These are phyloP conservation scores for Pedinophyceae sp. DNA, from an alignment of 139 green algal species.

Conservation along the genomic window DNA sequence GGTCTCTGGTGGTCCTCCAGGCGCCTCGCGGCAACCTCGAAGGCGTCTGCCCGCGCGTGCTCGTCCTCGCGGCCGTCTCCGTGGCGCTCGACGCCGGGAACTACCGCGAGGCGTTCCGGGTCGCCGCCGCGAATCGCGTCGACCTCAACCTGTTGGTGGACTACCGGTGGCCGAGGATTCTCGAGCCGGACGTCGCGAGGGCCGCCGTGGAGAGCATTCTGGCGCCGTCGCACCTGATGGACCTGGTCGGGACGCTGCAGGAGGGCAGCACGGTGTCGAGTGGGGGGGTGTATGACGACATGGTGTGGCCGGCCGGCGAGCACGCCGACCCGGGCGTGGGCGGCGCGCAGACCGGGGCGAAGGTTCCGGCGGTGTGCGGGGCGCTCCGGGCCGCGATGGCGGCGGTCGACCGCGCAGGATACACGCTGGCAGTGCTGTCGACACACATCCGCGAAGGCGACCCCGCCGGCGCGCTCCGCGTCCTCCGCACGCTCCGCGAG, in stretches of 20 bases:
- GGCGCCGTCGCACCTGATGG: conserved; percentile 33
- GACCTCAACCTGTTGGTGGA: conserved; percentile 91
- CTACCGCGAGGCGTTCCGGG: conserved; percentile 37
- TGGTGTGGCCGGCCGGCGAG: conserved; percentile 7
- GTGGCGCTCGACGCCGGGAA: conserved; percentile 22
- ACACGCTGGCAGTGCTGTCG: conserved; percentile 6
- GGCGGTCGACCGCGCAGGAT: not conserved
- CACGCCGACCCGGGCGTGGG: not conserved
- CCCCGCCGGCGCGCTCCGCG: conserved; percentile 48
- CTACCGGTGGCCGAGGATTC: conserved; percentile 58
- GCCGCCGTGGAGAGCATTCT: conserved; percentile 28
- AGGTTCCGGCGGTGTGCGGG: conserved; percentile 18
- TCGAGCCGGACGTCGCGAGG: conserved; percentile 19
- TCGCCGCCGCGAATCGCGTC: conserved; percentile 43
- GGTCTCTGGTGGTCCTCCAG: conserved; percentile 26
- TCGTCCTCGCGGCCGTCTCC: conserved; percentile 59
- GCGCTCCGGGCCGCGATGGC: conserved; percentile 24
- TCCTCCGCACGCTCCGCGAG: conserved; percentile 18
- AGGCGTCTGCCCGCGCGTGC: conserved; percentile 44
- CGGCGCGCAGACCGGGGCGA: conserved; percentile 5
- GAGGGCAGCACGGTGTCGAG: conserved; percentile 19
- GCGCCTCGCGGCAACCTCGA: conserved; percentile 83
- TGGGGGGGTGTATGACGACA: conserved; percentile 45
- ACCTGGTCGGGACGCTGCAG: conserved; percentile 55
- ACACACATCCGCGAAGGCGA: conserved; percentile 18